Evolutionary conservation across 1,284 basidiomycete species (phyloP).

Genomic region (Lignosus rhinocerotis): DNA sequence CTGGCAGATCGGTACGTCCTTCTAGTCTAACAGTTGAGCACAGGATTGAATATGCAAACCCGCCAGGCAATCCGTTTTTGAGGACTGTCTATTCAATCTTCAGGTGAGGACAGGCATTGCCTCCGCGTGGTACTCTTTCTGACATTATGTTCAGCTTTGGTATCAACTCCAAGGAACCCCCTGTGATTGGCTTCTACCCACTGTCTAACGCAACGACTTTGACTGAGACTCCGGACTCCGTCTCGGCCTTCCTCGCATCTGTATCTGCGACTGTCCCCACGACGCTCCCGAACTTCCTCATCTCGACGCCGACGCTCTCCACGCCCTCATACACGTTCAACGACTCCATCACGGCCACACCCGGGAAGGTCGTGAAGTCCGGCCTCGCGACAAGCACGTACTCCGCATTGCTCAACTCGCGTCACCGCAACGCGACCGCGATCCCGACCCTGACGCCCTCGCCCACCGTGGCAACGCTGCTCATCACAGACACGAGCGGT

Average conservation of each 20-base stretch:
- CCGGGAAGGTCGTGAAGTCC: slow-evolving; percentile 53
- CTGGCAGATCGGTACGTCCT: slow-evolving; percentile 74
- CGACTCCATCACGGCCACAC: slow-evolving; percentile 55
- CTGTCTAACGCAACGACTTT: slow-evolving; percentile 47
- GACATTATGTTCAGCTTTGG: slow-evolving; percentile 53
- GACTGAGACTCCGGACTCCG: slow-evolving; percentile 40
- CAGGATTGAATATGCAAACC: not conserved
- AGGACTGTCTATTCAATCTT: slow-evolving; percentile 82
- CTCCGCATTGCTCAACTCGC: slow-evolving; percentile 47
- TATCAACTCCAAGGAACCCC: slow-evolving; percentile 69
- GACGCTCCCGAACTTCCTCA: slow-evolving; percentile 73
- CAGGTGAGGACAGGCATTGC: slow-evolving; percentile 47
- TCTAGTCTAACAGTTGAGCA: not conserved
- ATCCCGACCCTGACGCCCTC: slow-evolving; percentile 37
- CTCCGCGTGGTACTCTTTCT: not conserved
- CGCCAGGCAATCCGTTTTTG: slow-evolving; percentile 71
- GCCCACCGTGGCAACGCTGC: slow-evolving; percentile 36
- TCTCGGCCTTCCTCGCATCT: slow-evolving; percentile 60
- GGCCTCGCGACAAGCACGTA: slow-evolving; percentile 74
- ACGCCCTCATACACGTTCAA: slow-evolving; percentile 75
- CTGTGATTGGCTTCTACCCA: slow-evolving; percentile 73
- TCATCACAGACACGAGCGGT: slow-evolving; percentile 38
- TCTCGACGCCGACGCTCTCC: slow-evolving; percentile 66
- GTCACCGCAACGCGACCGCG: slow-evolving; percentile 30
- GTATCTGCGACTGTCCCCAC: slow-evolving; percentile 68